A percentile compares a stretch with the other conserved stretches of the same genome.
phyloP scores from a whole-genome alignment of 108 stramenopile genomes.

The Skeletonema tropicum region DNA sequence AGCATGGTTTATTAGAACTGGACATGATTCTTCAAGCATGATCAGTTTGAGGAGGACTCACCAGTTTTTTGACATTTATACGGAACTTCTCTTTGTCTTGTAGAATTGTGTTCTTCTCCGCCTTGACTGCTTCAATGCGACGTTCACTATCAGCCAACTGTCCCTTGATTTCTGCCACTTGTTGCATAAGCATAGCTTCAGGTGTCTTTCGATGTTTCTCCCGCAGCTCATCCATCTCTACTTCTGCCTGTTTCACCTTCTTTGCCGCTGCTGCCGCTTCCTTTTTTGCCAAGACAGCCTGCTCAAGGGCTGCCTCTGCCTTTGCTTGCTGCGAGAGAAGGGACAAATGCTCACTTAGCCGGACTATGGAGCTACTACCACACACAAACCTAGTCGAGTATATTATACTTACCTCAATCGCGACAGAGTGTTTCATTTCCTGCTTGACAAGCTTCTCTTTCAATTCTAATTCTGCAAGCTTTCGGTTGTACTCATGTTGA shows the following conservation, averaged over 20 bases:
- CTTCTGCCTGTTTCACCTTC: constrained; percentile 35
- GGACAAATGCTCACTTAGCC: background rate
- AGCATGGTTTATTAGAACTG: too few relatives aligned
- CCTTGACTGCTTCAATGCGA: constrained; percentile 36
- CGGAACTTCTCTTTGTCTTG: constrained; percentile 56
- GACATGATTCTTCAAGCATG: background rate
- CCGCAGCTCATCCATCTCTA: constrained; percentile 44
- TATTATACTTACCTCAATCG: constrained; percentile 42
- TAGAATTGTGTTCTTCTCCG: constrained; percentile 32
- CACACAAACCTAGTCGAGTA: background rate
- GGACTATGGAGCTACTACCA: background rate
- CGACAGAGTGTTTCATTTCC: constrained; percentile 40
- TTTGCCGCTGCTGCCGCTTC: constrained; percentile 30
- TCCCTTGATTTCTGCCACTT: constrained; percentile 49
- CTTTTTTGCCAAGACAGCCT: constrained; percentile 45
- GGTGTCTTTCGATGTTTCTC: constrained; percentile 44
- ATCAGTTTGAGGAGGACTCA: constrained; percentile 3
- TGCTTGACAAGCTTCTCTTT: constrained; percentile 46
- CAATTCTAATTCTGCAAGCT: constrained; percentile 52
- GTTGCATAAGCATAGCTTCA: constrained; percentile 42
- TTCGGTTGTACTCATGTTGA: constrained; percentile 35
- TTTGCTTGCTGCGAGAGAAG: constrained; percentile 36
- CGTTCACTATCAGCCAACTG: constrained; percentile 49
- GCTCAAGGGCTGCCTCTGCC: constrained; percentile 36
- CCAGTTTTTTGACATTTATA: constrained; percentile 47